phyloP scores from a whole-genome alignment of 2,329 filamentous ascomycete species.

The Epichloe glyceriae region DNA sequence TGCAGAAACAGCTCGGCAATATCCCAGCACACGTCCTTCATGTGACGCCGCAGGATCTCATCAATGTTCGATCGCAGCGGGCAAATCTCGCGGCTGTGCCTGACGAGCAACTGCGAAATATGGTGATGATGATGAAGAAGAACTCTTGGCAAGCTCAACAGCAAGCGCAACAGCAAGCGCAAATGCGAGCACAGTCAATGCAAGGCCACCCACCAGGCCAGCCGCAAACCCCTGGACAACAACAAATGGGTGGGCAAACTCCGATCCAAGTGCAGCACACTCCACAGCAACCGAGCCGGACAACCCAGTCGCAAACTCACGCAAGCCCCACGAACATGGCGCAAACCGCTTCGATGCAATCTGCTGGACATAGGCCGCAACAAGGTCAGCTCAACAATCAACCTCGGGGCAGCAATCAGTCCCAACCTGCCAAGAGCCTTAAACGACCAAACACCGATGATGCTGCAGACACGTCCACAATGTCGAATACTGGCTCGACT shows the following conservation, averaged over 20 bases:
- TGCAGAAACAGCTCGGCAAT: constrained; percentile 14
- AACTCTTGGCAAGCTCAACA: constrained; percentile 19
- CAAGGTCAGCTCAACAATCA: constrained; percentile 14
- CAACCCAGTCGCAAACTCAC: constrained; percentile 25
- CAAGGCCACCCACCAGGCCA: constrained; percentile 13
- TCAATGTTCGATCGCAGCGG: constrained; percentile 16
- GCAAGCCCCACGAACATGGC: constrained; percentile 29
- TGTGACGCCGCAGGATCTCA: constrained; percentile 21
- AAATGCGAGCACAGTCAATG: constrained; percentile 9
- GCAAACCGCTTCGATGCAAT: constrained; percentile 23
- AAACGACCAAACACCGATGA: constrained; percentile 40
- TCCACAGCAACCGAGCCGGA: constrained; percentile 32
- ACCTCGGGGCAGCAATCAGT: constrained; percentile 12
- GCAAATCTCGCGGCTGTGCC: constrained; percentile 15
- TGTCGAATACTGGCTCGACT: constrained; percentile 9
- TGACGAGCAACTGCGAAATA: constrained; percentile 21
- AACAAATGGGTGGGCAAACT: constrained; percentile 8
- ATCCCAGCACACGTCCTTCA: constrained; percentile 21
- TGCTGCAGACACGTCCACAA: constrained; percentile 15
- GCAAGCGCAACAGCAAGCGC: constrained; percentile 14
- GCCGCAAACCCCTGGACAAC: constrained; percentile 9
- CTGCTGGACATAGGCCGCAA: constrained; percentile 18
- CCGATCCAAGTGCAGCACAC: constrained; percentile 30
- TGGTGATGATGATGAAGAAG: constrained; percentile 22
- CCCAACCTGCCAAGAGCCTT: constrained; percentile 27